These are phyloP conservation scores for Termitomyces sp. DNA, from an alignment of 768 basidiomycete genomes.

Conservation along the genomic window DNA sequence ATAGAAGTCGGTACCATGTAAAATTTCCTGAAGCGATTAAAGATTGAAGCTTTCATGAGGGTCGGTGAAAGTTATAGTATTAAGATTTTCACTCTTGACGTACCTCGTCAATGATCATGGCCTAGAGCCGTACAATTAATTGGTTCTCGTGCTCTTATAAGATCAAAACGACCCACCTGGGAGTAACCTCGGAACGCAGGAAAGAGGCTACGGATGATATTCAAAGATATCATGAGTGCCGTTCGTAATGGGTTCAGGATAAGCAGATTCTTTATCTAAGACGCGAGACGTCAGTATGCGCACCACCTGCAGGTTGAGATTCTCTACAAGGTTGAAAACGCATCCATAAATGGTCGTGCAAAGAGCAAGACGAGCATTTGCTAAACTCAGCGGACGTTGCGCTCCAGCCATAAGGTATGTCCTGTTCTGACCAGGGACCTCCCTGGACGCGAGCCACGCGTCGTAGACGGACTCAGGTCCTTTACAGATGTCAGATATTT, in stretches of 20 bases:
- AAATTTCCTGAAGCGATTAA: conserved; percentile 67
- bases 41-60: conserved; percentile 52
- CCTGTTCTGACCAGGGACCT: conserved; percentile 39
- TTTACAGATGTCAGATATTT: conserved; percentile 1
- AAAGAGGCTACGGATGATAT: conserved; percentile 67
- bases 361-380: conserved; percentile 52
- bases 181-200: conserved; percentile 84
- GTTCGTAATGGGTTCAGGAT: conserved; percentile 63
- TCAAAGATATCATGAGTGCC: conserved; percentile 63
- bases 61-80: conserved; percentile 10
- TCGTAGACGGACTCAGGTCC: conserved; percentile 34
- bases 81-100: conserved; percentile 19
- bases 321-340: conserved; percentile 47
- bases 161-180: conserved; percentile 37
- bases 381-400: conserved; percentile 53
- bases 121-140: conserved; percentile 28
- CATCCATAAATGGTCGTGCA: conserved; percentile 46
- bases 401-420: conserved; percentile 57
- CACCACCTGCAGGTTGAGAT: conserved; percentile 2
- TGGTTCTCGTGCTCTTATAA: conserved; percentile 8
- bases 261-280: conserved; percentile 37
- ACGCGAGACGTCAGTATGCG: conserved; percentile 8
- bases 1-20: conserved; percentile 59
- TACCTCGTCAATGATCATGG: conserved; percentile 81
- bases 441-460: conserved; percentile 56